Evolutionary conservation across 2,329 filamentous ascomycete genomes (phyloP), one percentile per base, ranked within the genome.

Genomic region (Colletotrichum shisoi): DNA sequence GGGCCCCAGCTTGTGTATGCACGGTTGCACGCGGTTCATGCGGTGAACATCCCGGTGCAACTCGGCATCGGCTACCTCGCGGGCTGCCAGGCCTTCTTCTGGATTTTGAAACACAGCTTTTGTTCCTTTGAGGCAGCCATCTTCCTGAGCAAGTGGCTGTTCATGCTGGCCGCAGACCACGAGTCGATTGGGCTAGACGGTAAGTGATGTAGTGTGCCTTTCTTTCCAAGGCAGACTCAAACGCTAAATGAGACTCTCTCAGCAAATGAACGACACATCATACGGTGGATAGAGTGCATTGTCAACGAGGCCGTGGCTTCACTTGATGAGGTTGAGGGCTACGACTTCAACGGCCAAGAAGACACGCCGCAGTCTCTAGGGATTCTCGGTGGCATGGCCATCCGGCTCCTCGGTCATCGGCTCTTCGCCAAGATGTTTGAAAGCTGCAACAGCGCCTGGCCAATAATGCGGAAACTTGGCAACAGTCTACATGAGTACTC

Each of bases 41-140:
- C 61, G 8, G 27, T 63, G 15, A 64, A 52, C 15, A 64, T 64
- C 19, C 62, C 57, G 8, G 48, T 60, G 9, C 46, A 53, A 31
- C 46, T 59, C 46, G 62, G 62, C 21, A 60, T 60, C 15, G 31
- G 51, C 17, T 63, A 58, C 13, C 45, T 59, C 34, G 46, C 46
- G 6, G 39, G 48, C 31, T 64, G 62, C 11, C 62, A 46, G 12
- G 40, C 62, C 15, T 64, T 64, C 39, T 53, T 60, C 46, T 64
- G 62, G 62, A 60, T 56, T 34, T 34, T 64, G 37, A 31, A 64
- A 13, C 49, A 65, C 24, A 46, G 31, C 9, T 49, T 65, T n/a
- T 61, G 42, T 46, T 53, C 42, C 8, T 49, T 56, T 24, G 57
- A 61, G 11, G 13, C 48, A 24, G 49, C 40, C 13, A n/a, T 54